Percentiles rank a stretch among this genome's conserved stretches.
phyloP scores from a whole-genome alignment of 352 stramenopile genomes.

The Aphanomyces astaci region DNA sequence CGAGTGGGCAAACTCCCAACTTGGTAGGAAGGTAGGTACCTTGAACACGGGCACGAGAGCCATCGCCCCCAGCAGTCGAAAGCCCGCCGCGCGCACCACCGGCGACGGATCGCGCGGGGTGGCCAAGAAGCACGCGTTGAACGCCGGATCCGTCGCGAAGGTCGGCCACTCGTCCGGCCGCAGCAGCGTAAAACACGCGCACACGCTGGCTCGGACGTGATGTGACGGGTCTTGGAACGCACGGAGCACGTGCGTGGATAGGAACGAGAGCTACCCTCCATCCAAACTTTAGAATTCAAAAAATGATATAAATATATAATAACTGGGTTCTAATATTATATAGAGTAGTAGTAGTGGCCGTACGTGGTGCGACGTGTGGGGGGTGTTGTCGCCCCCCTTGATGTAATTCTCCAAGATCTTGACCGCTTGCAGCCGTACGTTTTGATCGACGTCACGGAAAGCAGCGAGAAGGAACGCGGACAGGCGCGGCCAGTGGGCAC shows the following conservation, averaged over 20 bases:
- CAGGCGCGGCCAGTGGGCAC: slow-evolving; percentile 52
- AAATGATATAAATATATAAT: no score
- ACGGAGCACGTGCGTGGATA: slow-evolving; percentile 68
- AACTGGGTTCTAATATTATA: no score
- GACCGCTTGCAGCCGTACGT: slow-evolving; percentile 76
- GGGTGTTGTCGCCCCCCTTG: slow-evolving; percentile 22
- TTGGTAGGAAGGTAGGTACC: not conserved
- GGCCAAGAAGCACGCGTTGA: slow-evolving; percentile 65
- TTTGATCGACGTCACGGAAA: slow-evolving; percentile 79
- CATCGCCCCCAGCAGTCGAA: slow-evolving; percentile 66
- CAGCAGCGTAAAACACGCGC: slow-evolving; percentile 80
- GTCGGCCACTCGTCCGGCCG: slow-evolving; percentile 53
- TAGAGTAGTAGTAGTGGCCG: not conserved
- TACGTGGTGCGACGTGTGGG: slow-evolving; percentile 36
- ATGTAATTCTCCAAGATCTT: slow-evolving; percentile 87
- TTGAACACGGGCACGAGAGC: slow-evolving; percentile 71
- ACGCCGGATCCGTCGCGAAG: slow-evolving; percentile 43
- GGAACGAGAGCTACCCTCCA: slow-evolving; percentile 39
- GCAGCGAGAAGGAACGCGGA: slow-evolving; percentile 69
- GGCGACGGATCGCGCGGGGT: slow-evolving; percentile 70
- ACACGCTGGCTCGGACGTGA: slow-evolving; percentile 78
- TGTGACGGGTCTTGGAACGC: slow-evolving; percentile 81
- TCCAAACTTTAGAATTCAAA: not conserved
- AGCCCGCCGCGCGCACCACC: slow-evolving; percentile 68
- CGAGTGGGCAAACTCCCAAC: no score